Percentiles rank a stretch among this genome's conserved stretches.
Evolutionary conservation across 1,139 yeast species (phyloP).

Genomic region (Saccharomycopsis hybrid): DNA sequence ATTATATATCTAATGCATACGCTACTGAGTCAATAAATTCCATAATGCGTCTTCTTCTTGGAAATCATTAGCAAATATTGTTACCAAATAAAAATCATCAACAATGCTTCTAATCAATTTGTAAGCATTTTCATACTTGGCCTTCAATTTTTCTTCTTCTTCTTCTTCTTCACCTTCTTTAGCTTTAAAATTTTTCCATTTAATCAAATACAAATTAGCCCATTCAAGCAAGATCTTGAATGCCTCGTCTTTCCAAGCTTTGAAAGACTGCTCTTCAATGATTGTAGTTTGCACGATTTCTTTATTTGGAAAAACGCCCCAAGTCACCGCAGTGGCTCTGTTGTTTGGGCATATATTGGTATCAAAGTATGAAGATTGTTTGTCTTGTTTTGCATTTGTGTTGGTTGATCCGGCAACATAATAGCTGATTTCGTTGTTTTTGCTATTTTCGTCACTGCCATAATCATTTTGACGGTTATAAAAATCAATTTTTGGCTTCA

Average conservation of each 20-base stretch:
- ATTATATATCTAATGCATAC: too few species aligned
- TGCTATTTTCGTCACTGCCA: constrained; percentile 15
- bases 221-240: constrained; percentile 88
- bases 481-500: constrained; percentile 47
- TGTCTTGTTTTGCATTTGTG: constrained; percentile 31
- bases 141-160: constrained; percentile 22
- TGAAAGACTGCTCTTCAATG: constrained; percentile 79
- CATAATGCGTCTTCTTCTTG: constrained; percentile 17
- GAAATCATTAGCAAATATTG: constrained; percentile 81
- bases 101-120: constrained; percentile 55
- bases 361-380: constrained; percentile 32
- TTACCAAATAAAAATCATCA: constrained; percentile 64
- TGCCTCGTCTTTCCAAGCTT: constrained; percentile 93
- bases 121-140: constrained; percentile 46
- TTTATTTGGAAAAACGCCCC: constrained; percentile 92
- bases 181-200: constrained; percentile 26
- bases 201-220: constrained; percentile 63
- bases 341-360: constrained; percentile 49
- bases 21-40: constrained; percentile 1
- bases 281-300: constrained; percentile 86
- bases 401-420: constrained; percentile 56
- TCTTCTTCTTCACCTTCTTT: background rate
- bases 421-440: constrained; percentile 49
- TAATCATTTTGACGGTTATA: constrained; percentile 3
- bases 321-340: constrained; percentile 75